Evolutionary conservation across 805 yeast species (phyloP), one percentile per base, ranked within the genome.

Genomic region (Suhomyces sp.): DNA sequence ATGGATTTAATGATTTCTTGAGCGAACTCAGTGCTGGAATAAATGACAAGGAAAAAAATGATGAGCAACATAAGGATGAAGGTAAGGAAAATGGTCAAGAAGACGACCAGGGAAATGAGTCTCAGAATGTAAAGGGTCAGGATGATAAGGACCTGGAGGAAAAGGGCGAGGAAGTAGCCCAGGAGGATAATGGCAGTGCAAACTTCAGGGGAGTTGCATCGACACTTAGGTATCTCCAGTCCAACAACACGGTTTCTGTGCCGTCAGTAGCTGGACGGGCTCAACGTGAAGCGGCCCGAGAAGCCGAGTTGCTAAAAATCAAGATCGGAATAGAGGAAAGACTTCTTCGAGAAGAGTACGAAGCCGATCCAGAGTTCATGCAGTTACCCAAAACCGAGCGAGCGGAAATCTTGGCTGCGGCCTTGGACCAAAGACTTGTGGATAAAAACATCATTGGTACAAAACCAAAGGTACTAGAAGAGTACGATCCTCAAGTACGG

Each of bases 401-500:
- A 50, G 65, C 63, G 23, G 55, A 56, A 6, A 45, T 60, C 19
- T 65, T 66, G 42, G 69, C 70, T 12, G 52, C 57, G 7, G 56
- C 55, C 15, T 65, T 76, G n/a, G 75, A 72, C 46, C 62, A 65
- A 13, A 49, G 68, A 19, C 58, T 74, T 17, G 54, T 50, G 6
- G 58, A 58, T 17, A 70, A 72, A 51, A 62, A 64, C 3, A 62
- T 74, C 7, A 55, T 66, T 12, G 49, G 26, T 35, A 22, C 15
- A 3, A 24, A 23, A 29, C 31, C 46, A 29, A 47, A 36, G 42
- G 56, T 49, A 36, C 66, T 65, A 29, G 57, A 60, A 8, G 52
- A 61, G 42, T 79, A 81, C 58, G 74, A 73, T 35, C 85, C 86
- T 0, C 61, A 72, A 19, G 78, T 84, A n/a, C 68, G 71, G 23